Evolutionary conservation across 2,329 filamentous ascomycete species (phyloP).

Genomic region (Talaromyces sp.): DNA sequence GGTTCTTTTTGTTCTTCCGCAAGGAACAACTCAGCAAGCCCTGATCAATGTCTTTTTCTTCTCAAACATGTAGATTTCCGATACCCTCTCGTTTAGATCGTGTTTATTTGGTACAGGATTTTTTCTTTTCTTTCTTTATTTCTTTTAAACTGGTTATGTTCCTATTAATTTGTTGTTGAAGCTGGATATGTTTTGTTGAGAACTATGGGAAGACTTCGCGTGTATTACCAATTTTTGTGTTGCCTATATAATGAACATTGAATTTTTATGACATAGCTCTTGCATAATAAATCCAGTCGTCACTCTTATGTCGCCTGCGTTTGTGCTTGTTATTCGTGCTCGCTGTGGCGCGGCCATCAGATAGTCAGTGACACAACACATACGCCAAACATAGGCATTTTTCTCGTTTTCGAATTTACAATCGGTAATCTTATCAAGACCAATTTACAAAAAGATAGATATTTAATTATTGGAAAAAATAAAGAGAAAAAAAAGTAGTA

Average conservation of each 20-base stretch:
- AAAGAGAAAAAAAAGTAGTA: background rate
- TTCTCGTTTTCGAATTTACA: background rate
- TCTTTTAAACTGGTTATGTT: background rate
- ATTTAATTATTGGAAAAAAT: background rate
- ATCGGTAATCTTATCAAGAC: background rate
- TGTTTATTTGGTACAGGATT: background rate
- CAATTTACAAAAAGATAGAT: too few relatives aligned
- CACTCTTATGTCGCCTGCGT: too few relatives aligned
- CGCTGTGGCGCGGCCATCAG: too few relatives aligned
- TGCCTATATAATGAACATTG: background rate
- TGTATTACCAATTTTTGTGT: background rate
- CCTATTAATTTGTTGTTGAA: background rate
- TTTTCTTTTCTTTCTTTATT: background rate
- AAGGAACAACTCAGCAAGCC: slow-evolving; percentile 44
- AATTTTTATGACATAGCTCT: background rate
- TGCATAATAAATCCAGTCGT: too few relatives aligned
- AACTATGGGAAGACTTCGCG: too few relatives aligned
- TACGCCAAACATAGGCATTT: background rate
- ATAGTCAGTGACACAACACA: background rate
- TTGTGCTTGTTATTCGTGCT: too few relatives aligned
- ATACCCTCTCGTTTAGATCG: background rate
- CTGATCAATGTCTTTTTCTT: slow-evolving; percentile 14
- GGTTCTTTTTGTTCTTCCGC: slow-evolving; percentile 41
- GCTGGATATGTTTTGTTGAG: background rate
- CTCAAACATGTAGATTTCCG: background rate